A percentile compares a stretch with the other conserved stretches of the same genome.
Conservation (phyloP, 164 flowering plant species). For the Warburgia ugandensis region DNA sequence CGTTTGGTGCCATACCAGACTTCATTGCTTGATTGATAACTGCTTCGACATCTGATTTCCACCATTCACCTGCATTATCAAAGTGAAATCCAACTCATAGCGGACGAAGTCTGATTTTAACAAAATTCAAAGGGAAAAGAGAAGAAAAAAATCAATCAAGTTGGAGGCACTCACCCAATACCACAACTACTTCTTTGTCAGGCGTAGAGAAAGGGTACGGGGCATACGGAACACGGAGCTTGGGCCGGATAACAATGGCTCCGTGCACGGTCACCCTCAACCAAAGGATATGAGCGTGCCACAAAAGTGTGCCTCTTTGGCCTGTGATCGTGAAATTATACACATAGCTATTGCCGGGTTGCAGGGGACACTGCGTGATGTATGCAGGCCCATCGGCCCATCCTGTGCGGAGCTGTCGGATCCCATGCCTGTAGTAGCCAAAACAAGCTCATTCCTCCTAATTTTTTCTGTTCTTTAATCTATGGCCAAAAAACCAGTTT, state of each 20-base stretch:
- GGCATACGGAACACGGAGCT: conserved; percentile 59
- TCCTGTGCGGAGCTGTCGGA: conserved; percentile 65
- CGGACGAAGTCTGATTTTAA: too few species aligned
- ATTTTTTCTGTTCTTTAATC: too few species aligned
- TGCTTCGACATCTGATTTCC: conserved; percentile 73
- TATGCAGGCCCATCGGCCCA: conserved; percentile 90
- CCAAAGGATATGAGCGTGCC: conserved; percentile 72
- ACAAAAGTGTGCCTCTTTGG: conserved; percentile 69
- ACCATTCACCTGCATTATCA: conserved; percentile 60
- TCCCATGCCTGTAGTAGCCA: conserved; percentile 67
- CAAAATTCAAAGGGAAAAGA: too few species aligned
- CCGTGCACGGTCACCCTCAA: conserved; percentile 67
- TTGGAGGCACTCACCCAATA: conserved; percentile 29
- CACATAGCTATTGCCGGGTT: conserved; percentile 44
- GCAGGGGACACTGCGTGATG: conserved; percentile 88
- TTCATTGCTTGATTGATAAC: conserved; percentile 58
- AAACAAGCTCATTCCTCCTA: too few species aligned
- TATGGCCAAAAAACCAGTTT: too few species aligned
- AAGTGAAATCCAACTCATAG: not conserved
- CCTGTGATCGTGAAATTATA: conserved; percentile 79
- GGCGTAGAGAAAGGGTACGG: conserved; percentile 60
- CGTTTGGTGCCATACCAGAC: conserved; percentile 66
- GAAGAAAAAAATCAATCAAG: too few species aligned
- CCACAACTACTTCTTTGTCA: conserved; percentile 45
- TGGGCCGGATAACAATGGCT: conserved; percentile 64